Conservation (phyloP, 768 basidiomycete species). For the Hebeloma cylindrosporum region DNA sequence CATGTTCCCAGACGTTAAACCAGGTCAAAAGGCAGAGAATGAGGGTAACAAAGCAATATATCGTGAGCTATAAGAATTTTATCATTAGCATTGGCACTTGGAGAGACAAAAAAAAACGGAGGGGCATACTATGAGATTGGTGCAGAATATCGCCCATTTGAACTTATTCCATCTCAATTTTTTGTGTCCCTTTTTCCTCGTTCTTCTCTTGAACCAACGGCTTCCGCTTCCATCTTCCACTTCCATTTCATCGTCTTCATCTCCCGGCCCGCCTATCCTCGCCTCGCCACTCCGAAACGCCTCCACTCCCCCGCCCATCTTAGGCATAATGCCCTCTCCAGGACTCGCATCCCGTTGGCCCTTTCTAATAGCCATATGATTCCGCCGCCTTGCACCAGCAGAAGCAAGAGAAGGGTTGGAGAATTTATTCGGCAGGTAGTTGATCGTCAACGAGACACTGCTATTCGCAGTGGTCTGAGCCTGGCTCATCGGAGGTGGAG, state of each 20-base stretch:
- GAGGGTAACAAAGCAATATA: slow-evolving; percentile 59
- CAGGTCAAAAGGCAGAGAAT: slow-evolving; percentile 72
- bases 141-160: slow-evolving; percentile 75
- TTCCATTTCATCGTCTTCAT: slow-evolving; percentile 22
- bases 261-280: slow-evolving; percentile 44
- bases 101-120: neutral
- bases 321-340: slow-evolving; percentile 41
- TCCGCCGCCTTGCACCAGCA: slow-evolving; percentile 3
- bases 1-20: slow-evolving; percentile 69
- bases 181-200: neutral
- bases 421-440: slow-evolving; percentile 30
- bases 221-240: slow-evolving; percentile 10
- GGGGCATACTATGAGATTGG: slow-evolving; percentile 50
- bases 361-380: slow-evolving; percentile 21
- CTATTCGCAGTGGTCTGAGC: slow-evolving; percentile 10
- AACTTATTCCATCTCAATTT: slow-evolving; percentile 74
- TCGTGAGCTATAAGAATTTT: slow-evolving; percentile 39
- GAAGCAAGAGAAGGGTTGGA: slow-evolving; percentile 19
- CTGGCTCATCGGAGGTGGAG: slow-evolving; percentile 5
- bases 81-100: neutral
- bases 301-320: slow-evolving; percentile 73
- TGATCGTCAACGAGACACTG: slow-evolving; percentile 25
- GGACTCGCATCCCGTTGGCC: slow-evolving; percentile 19
- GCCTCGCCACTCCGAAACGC: slow-evolving; percentile 57
- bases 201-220: slow-evolving; percentile 3